phyloP scores from a whole-genome alignment of 1,284 basidiomycete species.

The Cutaneotrichosporon cutaneum region DNA sequence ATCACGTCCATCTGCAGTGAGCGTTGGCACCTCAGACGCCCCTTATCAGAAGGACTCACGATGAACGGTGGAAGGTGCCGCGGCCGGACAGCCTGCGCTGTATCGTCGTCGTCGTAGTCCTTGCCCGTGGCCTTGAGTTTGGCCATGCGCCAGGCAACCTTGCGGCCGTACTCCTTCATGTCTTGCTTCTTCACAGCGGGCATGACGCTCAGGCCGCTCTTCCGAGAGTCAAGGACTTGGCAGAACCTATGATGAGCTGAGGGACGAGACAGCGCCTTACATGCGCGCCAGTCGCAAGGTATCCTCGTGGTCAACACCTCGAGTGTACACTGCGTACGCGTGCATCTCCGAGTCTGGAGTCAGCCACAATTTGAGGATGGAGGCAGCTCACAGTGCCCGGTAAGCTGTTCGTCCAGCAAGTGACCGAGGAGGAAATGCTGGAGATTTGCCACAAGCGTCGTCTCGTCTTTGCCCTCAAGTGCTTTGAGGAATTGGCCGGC shows the following conservation, averaged over 20 bases:
- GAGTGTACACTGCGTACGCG: conserved; percentile 37
- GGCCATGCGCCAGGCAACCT: conserved; percentile 31
- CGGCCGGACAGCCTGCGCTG: conserved; percentile 14
- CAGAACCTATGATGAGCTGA: conserved; percentile 21
- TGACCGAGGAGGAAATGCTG: conserved; percentile 38
- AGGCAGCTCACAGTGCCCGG: conserved; percentile 5
- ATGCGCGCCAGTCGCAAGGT: conserved; percentile 40
- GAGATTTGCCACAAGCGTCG: conserved; percentile 24
- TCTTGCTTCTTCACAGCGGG: conserved; percentile 25
- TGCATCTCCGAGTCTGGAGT: conserved; percentile 39
- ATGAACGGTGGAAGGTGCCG: conserved; percentile 28
- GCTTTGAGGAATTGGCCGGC: conserved; percentile 33
- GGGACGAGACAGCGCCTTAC: conserved; percentile 11
- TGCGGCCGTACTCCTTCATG: conserved; percentile 19
- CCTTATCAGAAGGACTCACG: conserved; percentile 26
- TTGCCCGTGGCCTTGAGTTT: conserved; percentile 29
- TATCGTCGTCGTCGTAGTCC: conserved; percentile 1
- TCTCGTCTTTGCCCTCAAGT: conserved; percentile 23
- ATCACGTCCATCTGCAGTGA: conserved; percentile 44
- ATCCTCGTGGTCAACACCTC: conserved; percentile 31
- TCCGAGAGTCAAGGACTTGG: conserved; percentile 41
- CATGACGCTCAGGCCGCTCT: conserved; percentile 38
- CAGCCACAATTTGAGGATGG: background rate
- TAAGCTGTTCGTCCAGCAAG: conserved; percentile 25
- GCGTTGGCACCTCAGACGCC: background rate